Conservation (phyloP, 1,284 basidiomycete genomes). For the Irpex rosettiformis region DNA sequence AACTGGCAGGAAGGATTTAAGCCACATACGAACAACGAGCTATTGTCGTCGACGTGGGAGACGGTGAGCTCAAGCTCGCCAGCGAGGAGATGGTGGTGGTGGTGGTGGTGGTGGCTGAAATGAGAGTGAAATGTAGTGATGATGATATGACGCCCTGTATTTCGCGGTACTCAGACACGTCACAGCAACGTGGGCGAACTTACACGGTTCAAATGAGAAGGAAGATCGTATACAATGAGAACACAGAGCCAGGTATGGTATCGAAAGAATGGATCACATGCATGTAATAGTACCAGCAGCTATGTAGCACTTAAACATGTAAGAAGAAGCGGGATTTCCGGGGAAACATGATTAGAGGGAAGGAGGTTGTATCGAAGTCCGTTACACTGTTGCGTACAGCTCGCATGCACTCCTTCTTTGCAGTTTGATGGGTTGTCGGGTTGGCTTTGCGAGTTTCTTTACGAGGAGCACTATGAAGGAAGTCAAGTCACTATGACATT, state of each 20-base stretch:
- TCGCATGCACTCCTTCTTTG: not conserved
- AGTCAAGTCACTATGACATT: not conserved
- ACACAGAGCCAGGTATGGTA: constrained; percentile 6
- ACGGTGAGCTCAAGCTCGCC: constrained; percentile 1
- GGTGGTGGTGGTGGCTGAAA: constrained; percentile 3
- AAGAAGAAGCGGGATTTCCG: constrained; percentile 11
- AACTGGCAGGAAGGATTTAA: constrained; percentile 33
- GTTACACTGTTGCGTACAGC: constrained; percentile 1
- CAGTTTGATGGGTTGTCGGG: not conserved
- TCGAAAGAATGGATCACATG: constrained; percentile 12
- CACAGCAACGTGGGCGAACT: constrained; percentile 4
- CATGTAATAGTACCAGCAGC: constrained; percentile 8
- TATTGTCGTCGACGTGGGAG: constrained; percentile 3
- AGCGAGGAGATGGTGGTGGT: not conserved
- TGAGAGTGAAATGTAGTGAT: not conserved
- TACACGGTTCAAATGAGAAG: not conserved
- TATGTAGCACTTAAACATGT: constrained; percentile 2
- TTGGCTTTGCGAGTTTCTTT: not conserved
- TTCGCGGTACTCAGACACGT: constrained; percentile 8
- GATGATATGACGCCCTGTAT: not conserved
- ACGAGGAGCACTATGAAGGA: constrained; percentile 11
- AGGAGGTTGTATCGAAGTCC: constrained; percentile 8
- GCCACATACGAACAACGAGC: not conserved
- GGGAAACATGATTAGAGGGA: constrained; percentile 11
- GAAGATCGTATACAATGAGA: not conserved